phyloP scores from a whole-genome alignment of 257 asterid species.

The Marsdenia floribunda region DNA sequence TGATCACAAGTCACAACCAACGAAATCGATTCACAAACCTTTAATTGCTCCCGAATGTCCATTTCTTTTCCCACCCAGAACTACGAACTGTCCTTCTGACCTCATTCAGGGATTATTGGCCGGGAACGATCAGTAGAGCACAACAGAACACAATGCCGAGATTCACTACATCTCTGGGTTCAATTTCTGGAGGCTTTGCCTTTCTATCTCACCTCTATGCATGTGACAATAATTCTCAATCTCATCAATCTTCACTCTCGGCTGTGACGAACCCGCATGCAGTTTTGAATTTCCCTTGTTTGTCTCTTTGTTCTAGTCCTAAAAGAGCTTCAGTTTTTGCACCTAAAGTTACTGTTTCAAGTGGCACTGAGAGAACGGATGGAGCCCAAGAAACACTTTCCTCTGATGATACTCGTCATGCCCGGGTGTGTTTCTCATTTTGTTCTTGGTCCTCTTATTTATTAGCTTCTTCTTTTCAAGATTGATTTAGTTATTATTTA shows the following conservation, averaged over 20 bases:
- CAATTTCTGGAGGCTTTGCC: constrained; percentile 49
- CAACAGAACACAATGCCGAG: constrained; percentile 36
- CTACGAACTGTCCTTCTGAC: too few species aligned
- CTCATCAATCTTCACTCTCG: constrained; percentile 1
- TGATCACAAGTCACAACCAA: too few species aligned
- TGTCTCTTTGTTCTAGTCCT: constrained; percentile 24
- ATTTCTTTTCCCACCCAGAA: too few species aligned
- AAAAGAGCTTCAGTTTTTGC: constrained; percentile 36
- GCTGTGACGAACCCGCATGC: constrained; percentile 16
- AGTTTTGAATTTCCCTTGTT: constrained; percentile 29
- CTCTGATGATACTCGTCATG: constrained; percentile 36
- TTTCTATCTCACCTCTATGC: constrained; percentile 36
- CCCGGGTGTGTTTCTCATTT: constrained; percentile 66
- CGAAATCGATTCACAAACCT: too few species aligned
- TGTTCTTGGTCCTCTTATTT: background rate
- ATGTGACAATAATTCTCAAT: constrained; percentile 21
- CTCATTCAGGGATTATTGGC: too few species aligned
- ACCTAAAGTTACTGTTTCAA: constrained; percentile 55
- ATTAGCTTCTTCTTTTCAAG: background rate
- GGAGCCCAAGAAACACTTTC: constrained; percentile 39
- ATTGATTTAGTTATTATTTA: background rate
- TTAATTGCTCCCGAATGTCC: too few species aligned
- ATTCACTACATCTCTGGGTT: constrained; percentile 39
- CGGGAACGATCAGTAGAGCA: too few species aligned
- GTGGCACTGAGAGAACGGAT: constrained; percentile 40